phyloP scores from a whole-genome alignment of 2,329 filamentous ascomycete species.

The Pyricularia sp. region DNA sequence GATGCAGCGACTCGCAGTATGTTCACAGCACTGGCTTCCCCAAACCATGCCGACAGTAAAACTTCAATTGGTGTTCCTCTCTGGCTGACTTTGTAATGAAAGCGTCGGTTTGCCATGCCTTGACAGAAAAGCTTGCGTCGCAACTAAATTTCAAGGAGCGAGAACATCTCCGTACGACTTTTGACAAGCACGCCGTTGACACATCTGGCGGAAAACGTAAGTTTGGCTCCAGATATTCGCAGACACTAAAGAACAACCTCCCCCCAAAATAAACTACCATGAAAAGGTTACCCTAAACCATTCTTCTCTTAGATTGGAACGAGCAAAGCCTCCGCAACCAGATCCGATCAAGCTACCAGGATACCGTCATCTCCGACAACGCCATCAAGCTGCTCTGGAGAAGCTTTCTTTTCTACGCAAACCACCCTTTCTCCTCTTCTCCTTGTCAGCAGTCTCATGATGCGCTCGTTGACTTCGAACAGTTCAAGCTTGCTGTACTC shows the following conservation, averaged over 20 bases:
- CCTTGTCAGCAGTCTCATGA: background rate
- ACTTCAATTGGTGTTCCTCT: too few species aligned
- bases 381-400: background rate
- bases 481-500: background rate
- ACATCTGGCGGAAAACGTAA: too few species aligned
- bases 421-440: background rate
- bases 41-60: too few species aligned
- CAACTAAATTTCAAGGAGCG: too few species aligned
- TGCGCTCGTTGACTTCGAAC: background rate
- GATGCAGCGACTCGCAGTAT: too few species aligned
- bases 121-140: too few species aligned
- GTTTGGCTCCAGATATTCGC: background rate
- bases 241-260: background rate
- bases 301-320: background rate
- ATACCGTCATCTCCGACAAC: background rate
- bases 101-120: too few species aligned
- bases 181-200: too few species aligned
- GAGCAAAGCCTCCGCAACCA: background rate
- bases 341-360: background rate
- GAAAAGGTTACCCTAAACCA: background rate
- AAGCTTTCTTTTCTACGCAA: background rate
- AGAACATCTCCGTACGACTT: too few species aligned
- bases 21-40: too few species aligned
- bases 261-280: background rate
- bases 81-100: too few species aligned